These are phyloP conservation scores for Aureobasidium subglaciale DNA, from an alignment of 2,329 filamentous ascomycete species.

Conservation along the genomic window DNA sequence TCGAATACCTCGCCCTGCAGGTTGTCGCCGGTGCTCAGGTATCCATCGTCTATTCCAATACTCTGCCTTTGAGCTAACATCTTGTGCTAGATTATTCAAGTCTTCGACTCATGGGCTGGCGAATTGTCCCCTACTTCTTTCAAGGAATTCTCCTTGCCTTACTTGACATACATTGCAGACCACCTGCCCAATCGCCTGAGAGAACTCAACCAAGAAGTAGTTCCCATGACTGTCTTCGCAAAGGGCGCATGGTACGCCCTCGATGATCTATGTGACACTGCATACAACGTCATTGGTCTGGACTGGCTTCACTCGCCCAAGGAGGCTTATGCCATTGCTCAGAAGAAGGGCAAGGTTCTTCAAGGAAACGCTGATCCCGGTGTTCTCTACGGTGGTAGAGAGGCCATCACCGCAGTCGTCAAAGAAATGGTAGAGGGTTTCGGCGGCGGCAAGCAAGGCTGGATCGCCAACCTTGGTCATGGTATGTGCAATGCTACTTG, in stretches of 20 bases:
- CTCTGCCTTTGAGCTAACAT: neutral
- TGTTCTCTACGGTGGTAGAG: constrained; percentile 76
- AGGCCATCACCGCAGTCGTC: constrained; percentile 74
- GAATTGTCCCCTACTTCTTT: constrained; percentile 83
- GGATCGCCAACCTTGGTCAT: constrained; percentile 96
- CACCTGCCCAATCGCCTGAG: constrained; percentile 68
- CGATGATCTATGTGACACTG: constrained; percentile 76
- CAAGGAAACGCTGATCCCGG: constrained; percentile 97
- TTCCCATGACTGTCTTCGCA: constrained; percentile 97
- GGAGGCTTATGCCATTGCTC: constrained; percentile 70
- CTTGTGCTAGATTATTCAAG: constrained; percentile 67
- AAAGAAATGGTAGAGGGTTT: constrained; percentile 85
- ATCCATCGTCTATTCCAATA: constrained; percentile 17
- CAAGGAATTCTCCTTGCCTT: constrained; percentile 77
- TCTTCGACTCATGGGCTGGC: constrained; percentile 97
- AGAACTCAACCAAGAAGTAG: constrained; percentile 66
- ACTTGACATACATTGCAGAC: constrained; percentile 74
- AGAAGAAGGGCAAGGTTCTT: constrained; percentile 64
- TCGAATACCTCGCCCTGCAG: constrained; percentile 88
- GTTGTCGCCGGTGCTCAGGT: constrained; percentile 89
- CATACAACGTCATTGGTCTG: constrained; percentile 88
- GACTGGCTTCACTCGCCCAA: constrained; percentile 92
- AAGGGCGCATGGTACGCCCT: constrained; percentile 97
- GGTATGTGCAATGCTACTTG: constrained; percentile 48
- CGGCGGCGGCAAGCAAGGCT: constrained; percentile 73